Evolutionary conservation across 345 rosid genomes (phyloP), one percentile per base, ranked within the genome.

Genomic region (Populus simonii): DNA sequence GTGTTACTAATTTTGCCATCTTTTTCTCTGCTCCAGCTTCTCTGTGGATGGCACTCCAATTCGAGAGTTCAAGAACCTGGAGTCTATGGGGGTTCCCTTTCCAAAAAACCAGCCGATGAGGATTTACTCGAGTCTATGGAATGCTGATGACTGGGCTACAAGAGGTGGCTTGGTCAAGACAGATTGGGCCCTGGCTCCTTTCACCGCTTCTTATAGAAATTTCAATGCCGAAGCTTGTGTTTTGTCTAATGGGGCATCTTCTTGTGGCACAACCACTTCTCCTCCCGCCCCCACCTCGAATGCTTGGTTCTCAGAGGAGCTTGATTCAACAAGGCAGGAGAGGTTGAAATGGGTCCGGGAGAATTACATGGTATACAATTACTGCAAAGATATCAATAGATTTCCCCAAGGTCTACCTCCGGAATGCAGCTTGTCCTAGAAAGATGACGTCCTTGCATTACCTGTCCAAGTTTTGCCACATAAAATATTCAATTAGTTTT

Each of bases 51-150:
- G 90, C 22, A 88, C 73, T 20, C 91, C 95, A 22, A 86, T 93
- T 16, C 87, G 97, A 73, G 94, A 89, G 80, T 93, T 90, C 90
- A 88, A 90, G 87, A 93, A 93, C 88, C 67, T 86, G 45, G 96
- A 91, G 61, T 85, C 89, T 1, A 79, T 69, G 0, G 94, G 96
- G 0, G 88, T 93, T 27, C 86, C 90, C 0, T 92, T 80, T 83
- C 94, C 92, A 0, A 92, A 83, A 76, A 84, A 65, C 69, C 90
- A 89, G 70, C 83, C 91, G 2, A 92, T 89, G 93, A 89, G 87
- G 55, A 77, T 90, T 0, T 79, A 90, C 67, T 86, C 92, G 2
- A 88, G 87, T 59, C 79, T 92, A 0, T 90, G 94, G 94, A 87
- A 90, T 79, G 97, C 93, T 1, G 97, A 43, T 43, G 47, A 43